phyloP scores from a whole-genome alignment of 306 rosid species.

The Sophora flavescens region DNA sequence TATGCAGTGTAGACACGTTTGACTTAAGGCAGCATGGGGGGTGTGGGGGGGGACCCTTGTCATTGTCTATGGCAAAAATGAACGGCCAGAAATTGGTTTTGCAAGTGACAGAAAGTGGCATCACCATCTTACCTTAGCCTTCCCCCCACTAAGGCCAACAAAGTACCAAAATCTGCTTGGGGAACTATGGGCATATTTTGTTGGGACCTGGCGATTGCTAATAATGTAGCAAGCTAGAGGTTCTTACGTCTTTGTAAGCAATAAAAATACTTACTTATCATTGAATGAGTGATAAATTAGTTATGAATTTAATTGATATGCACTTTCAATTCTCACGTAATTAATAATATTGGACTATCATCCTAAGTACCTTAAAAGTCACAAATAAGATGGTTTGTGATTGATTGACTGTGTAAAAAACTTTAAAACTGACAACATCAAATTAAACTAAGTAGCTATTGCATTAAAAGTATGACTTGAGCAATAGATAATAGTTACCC shows the following conservation, averaged over 20 bases:
- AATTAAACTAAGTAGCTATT: too few relatives aligned
- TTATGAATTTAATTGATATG: too few relatives aligned
- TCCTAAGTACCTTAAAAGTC: too few relatives aligned
- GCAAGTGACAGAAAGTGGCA: conserved; percentile 33
- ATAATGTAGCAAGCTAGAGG: conserved; percentile 6
- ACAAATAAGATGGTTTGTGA: too few relatives aligned
- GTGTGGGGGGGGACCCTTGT: conserved; percentile 46
- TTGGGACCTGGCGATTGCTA: not conserved
- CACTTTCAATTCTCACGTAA: too few relatives aligned
- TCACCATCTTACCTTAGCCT: conserved; percentile 42
- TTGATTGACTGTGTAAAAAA: too few relatives aligned
- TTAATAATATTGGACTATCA: too few relatives aligned
- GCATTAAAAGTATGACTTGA: too few relatives aligned
- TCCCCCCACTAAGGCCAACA: conserved; percentile 8
- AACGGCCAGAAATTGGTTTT: conserved; percentile 46
- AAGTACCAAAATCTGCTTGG: conserved; percentile 13
- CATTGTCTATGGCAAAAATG: conserved; percentile 15
- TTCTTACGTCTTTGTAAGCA: not conserved
- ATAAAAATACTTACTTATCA: too few relatives aligned
- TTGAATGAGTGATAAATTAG: too few relatives aligned
- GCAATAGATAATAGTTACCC: too few relatives aligned
- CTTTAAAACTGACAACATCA: too few relatives aligned
- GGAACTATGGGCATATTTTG: conserved; percentile 12
- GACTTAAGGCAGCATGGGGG: conserved; percentile 12
- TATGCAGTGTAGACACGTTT: conserved; percentile 11